Conservation (phyloP, 2,329 filamentous ascomycete species). For the Alternaria ethzedia region DNA sequence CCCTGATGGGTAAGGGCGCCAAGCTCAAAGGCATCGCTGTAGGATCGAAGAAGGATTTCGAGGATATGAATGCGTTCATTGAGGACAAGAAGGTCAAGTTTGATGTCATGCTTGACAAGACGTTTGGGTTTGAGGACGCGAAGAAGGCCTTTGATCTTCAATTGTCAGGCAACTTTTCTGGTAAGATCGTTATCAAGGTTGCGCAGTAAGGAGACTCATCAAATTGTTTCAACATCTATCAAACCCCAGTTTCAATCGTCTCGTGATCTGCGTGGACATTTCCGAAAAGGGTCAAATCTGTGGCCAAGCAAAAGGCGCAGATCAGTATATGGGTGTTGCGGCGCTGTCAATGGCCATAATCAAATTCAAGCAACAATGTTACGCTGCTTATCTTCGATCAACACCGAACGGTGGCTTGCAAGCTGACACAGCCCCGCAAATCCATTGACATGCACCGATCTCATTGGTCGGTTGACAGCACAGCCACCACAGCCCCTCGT, state of each 20-base stretch:
- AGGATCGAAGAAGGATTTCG: slow-evolving; percentile 61
- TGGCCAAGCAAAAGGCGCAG: no score
- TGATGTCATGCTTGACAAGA: slow-evolving; percentile 38
- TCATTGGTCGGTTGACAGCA: not conserved
- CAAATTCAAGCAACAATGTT: not conserved
- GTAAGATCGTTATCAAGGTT: slow-evolving; percentile 31
- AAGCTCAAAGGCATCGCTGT: slow-evolving; percentile 59
- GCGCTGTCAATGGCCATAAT: no score
- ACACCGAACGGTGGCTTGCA: slow-evolving; percentile 4
- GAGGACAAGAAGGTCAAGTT: slow-evolving; percentile 41
- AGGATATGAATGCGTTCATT: slow-evolving; percentile 45
- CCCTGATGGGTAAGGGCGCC: slow-evolving; percentile 27
- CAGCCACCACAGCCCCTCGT: slow-evolving; percentile 19
- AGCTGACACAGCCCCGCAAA: not conserved
- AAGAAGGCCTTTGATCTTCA: slow-evolving; percentile 45
- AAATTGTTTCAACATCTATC: not conserved
- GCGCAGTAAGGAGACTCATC: not conserved
- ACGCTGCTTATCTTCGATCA: not conserved
- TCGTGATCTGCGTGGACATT: not conserved
- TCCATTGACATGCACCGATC: not conserved
- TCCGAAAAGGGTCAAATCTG: not conserved
- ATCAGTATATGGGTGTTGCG: no score
- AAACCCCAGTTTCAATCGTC: no score
- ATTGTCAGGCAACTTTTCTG: slow-evolving; percentile 45
- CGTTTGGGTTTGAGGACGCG: slow-evolving; percentile 44